A percentile compares a stretch with the other conserved stretches of the same genome.
Conservation (phyloP, 2,329 filamentous ascomycete species). For the Diaporthe ilicicola region DNA sequence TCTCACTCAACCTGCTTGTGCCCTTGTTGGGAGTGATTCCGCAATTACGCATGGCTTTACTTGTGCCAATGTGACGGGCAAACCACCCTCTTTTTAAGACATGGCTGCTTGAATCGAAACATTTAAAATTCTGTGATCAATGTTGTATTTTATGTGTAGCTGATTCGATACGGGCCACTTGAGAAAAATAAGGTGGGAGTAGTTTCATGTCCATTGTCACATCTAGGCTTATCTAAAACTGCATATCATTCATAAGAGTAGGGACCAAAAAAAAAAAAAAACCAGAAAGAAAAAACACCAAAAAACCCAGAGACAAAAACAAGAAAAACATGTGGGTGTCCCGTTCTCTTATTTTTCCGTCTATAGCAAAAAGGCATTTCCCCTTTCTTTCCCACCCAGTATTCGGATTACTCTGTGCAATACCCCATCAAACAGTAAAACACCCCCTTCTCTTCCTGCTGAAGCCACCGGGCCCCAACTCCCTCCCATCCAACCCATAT, state of each 20-base stretch:
- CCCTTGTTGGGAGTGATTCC: background rate
- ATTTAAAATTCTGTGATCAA: too few relatives aligned
- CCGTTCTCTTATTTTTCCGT: constrained; percentile 13
- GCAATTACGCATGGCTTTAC: too few relatives aligned
- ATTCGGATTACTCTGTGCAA: constrained; percentile 1
- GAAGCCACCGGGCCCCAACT: background rate
- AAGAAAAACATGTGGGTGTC: constrained; percentile 9
- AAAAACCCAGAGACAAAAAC: background rate
- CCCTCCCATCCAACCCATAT: background rate
- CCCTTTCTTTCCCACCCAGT: constrained; percentile 20
- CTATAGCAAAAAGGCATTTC: background rate
- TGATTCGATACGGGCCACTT: too few relatives aligned
- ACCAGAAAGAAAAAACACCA: background rate
- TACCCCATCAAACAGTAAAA: background rate
- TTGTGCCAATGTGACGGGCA: background rate
- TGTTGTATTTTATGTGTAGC: too few relatives aligned
- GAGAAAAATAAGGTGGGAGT: constrained; percentile 9
- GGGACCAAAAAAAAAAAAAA: background rate
- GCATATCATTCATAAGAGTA: constrained; percentile 11
- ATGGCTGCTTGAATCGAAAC: too few relatives aligned
- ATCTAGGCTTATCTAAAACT: constrained; percentile 27
- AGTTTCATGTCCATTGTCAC: constrained; percentile 21
- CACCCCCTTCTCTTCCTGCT: background rate
- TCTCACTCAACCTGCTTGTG: background rate
- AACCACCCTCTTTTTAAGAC: too few relatives aligned